Evolutionary conservation across 2,329 filamentous ascomycete genomes (phyloP).

Genomic region (Colletotrichum kahawae): DNA sequence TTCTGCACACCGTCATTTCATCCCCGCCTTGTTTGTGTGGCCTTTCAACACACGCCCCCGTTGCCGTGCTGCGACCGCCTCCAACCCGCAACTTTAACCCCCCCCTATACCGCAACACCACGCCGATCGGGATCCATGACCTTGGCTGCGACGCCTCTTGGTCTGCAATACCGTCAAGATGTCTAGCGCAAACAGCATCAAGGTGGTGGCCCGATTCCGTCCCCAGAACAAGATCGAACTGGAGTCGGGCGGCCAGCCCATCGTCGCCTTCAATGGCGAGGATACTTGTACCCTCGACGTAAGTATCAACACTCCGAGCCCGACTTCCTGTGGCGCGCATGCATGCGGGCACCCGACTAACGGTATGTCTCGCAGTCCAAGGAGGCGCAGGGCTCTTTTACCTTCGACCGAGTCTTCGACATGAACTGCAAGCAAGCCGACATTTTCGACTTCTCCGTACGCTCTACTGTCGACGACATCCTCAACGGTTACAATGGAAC

Average conservation of each 20-base stretch:
- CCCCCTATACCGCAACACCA: background rate
- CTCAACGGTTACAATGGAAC: conserved; percentile 99
- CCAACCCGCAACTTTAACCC: background rate
- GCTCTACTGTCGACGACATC: conserved; percentile 95
- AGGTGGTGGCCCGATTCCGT: conserved; percentile 96
- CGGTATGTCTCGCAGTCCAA: conserved; percentile 63
- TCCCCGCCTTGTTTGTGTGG: conserved; percentile 20
- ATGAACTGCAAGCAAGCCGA: conserved; percentile 90
- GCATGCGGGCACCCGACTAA: background rate
- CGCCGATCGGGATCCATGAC: conserved; percentile 16
- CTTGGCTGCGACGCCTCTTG: conserved; percentile 8
- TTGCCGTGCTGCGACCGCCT: conserved; percentile 21
- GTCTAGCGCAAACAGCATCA: conserved; percentile 70
- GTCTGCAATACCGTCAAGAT: conserved; percentile 43
- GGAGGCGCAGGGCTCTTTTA: conserved; percentile 86
- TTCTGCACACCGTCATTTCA: conserved; percentile 23
- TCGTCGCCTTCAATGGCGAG: conserved; percentile 86
- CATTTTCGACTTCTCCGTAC: conserved; percentile 98
- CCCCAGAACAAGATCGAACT: conserved; percentile 96
- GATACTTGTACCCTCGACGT: conserved; percentile 90
- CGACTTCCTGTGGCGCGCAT: background rate
- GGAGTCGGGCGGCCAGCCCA: conserved; percentile 86
- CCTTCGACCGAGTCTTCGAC: conserved; percentile 96
- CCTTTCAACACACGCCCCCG: conserved; percentile 11
- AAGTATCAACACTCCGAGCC: conserved; percentile 41